These are phyloP conservation scores for Casuarina cunninghamiana DNA, from an alignment of 306 rosid species.

Conservation along the genomic window DNA sequence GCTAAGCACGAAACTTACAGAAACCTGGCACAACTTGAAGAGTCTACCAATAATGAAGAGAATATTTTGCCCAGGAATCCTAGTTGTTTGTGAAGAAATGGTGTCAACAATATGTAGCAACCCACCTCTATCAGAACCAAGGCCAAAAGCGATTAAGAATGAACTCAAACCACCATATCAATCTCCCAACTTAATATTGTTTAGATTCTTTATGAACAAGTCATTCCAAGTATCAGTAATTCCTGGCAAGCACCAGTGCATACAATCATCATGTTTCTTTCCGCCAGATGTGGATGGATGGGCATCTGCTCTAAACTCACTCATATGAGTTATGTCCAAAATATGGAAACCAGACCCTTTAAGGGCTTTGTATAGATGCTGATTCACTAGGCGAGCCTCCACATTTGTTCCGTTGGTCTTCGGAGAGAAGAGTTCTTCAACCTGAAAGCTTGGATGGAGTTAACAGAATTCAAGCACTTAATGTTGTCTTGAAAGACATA, in stretches of 20 bases:
- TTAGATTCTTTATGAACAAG: constrained; percentile 55
- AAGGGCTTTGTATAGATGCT: constrained; percentile 66
- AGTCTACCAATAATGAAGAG: too few species aligned
- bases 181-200: constrained; percentile 36
- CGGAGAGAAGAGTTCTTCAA: constrained; percentile 71
- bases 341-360: constrained; percentile 55
- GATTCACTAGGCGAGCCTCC: constrained; percentile 73
- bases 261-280: constrained; percentile 81
- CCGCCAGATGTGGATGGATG: constrained; percentile 86
- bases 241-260: constrained; percentile 98
- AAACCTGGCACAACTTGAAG: neutral
- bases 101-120: neutral
- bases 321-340: constrained; percentile 72
- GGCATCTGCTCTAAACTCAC: constrained; percentile 94
- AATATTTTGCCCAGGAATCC: too few species aligned
- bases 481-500: constrained; percentile 12
- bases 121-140: neutral
- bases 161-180: constrained; percentile 21
- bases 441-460: constrained; percentile 39
- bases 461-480: constrained; percentile 3
- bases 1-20: neutral
- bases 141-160: neutral
- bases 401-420: constrained; percentile 73
- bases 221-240: constrained; percentile 90
- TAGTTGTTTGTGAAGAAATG: too few species aligned